Percentiles rank a stretch among this genome's conserved stretches.
These are phyloP conservation scores for Diaporthe sp. DNA, from an alignment of 2,329 filamentous ascomycete genomes.

Conservation along the genomic window DNA sequence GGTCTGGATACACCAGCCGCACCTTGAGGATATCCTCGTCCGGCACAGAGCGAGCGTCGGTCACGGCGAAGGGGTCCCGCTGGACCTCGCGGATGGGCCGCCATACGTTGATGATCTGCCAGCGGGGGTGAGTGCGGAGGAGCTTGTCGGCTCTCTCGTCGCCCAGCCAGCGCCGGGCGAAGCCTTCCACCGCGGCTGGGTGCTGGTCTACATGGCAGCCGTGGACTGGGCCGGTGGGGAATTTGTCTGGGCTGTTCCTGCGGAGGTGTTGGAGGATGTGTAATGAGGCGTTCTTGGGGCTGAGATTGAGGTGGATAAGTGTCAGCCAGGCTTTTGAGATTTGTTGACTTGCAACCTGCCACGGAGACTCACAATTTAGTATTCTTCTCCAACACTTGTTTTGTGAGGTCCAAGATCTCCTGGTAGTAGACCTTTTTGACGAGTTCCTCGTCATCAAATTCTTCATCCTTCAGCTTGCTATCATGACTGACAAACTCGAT, in stretches of 20 bases:
- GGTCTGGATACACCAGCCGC: constrained; percentile 49
- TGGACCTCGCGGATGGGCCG: constrained; percentile 37
- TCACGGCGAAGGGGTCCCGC: constrained; percentile 58
- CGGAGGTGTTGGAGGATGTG: constrained; percentile 28
- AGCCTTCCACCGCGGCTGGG: not conserved
- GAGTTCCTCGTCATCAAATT: not conserved
- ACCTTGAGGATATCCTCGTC: constrained; percentile 20
- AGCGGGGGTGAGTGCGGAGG: not conserved
- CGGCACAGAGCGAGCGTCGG: constrained; percentile 51
- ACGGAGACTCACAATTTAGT: not conserved
- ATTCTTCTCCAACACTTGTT: not conserved
- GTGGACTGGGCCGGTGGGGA: constrained; percentile 14
- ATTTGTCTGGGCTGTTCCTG: constrained; percentile 11
- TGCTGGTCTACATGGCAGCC: constrained; percentile 28
- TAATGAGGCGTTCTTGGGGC: not conserved
- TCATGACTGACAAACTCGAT: constrained; percentile 7
- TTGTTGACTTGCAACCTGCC: accelerated
- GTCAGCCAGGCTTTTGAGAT: not conserved
- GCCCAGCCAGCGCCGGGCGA: constrained; percentile 20
- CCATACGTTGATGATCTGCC: constrained; percentile 31
- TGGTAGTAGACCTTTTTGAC: not conserved
- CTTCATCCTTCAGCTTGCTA: not conserved
- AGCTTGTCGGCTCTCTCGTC: constrained; percentile 3
- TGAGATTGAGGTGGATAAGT: not conserved
- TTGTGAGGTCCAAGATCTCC: not conserved